Evolutionary conservation across 106 monocot genomes (phyloP), one percentile per base, ranked within the genome.

Genomic region (Acorus gramineus): DNA sequence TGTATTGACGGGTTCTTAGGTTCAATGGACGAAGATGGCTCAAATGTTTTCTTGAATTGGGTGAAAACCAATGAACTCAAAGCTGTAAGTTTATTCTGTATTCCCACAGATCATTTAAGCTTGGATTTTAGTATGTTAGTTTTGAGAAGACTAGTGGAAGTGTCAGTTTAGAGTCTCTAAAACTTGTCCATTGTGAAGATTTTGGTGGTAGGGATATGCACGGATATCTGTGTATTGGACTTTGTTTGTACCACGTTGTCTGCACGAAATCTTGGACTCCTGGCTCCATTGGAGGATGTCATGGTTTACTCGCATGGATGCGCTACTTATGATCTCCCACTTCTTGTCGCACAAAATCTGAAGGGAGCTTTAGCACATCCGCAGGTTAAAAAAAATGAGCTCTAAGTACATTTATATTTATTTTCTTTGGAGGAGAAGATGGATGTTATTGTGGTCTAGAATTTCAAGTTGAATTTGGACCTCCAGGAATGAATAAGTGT

Each of bases 181-280:
- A 28, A 28, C 44, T 12, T 50, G 54, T 50, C 8, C 44, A 43
- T 53, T 59, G 67, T 77, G 71, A 53, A 93, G 93, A 74, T 84
- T 50, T 73, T 93, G 76, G 89, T 93, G 43, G 3, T 86, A 13
- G 93, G 93, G 53, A 86, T 93, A 81, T 93, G 93, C 81, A 93
- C 93, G 3, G 89, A 93, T 49, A 63, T 93, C 13, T 93, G 93
- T 64, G 93, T 93, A 49, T 50, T 84, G 58, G 93, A 93, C 69
- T 86, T 93, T 56, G 86, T 79, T 3, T 72, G 79, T 43, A 77
- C 81, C 10, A 66, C 80, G 44, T 67, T 95, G 47, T 75, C 90
- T 8, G 94, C 86, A 53, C 71, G 94, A 69, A 95, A 95, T 63
- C 67, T 77, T 52, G 87, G 86, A 42, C 67, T 78, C 11, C 60